Conservation (phyloP, 2,329 filamentous ascomycete species). For the Diplocarpon mali region DNA sequence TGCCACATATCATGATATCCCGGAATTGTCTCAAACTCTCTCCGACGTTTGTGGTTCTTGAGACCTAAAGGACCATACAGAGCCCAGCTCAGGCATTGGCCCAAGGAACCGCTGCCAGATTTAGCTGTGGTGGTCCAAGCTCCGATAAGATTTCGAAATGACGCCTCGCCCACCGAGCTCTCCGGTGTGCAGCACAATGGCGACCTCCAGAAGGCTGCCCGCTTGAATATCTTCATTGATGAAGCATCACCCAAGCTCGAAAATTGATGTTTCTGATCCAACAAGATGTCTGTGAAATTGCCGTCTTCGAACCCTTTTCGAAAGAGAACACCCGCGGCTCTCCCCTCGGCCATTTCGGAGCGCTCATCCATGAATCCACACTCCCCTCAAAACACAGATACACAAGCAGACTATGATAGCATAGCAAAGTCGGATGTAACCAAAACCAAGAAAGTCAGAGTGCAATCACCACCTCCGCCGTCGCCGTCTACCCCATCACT, state of each 20-base stretch:
- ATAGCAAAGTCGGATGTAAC: slow-evolving; percentile 8
- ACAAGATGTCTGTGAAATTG: slow-evolving; percentile 23
- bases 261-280: neutral
- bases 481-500: slow-evolving; percentile 31
- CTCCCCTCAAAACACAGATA: slow-evolving; percentile 12
- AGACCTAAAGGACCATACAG: no score
- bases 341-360: slow-evolving; percentile 9
- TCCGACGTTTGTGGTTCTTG: no score
- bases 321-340: slow-evolving; percentile 18
- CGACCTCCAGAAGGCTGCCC: neutral
- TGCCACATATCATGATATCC: no score
- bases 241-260: neutral
- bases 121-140: neutral
- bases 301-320: slow-evolving; percentile 28
- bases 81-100: no score
- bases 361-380: slow-evolving; percentile 12
- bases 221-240: neutral
- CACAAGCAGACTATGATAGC: slow-evolving; percentile 5
- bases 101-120: no score
- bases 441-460: slow-evolving; percentile 50
- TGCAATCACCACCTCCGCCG: slow-evolving; percentile 53
- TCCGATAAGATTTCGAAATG: neutral
- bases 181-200: neutral
- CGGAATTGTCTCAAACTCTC: no score
- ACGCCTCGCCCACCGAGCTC: neutral